A percentile compares a stretch with the other conserved stretches of the same genome.
phyloP scores from a whole-genome alignment of 2,329 filamentous ascomycete species.

The Neopestalotiopsis clavispora region DNA sequence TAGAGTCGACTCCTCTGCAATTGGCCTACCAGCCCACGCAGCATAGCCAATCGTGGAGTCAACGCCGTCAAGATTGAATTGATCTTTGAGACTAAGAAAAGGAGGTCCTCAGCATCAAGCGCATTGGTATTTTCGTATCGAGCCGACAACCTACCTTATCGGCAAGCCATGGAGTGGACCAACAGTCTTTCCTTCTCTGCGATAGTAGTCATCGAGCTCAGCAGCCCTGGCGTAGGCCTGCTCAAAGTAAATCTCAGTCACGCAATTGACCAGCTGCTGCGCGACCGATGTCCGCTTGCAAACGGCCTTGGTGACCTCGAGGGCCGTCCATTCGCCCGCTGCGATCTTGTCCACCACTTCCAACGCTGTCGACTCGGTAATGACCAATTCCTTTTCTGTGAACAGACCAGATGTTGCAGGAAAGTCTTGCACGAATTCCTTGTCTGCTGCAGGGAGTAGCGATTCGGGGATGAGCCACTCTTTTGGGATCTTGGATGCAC shows the following conservation, averaged over 20 bases:
- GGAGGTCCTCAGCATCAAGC: background rate
- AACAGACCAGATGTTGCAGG: conserved; percentile 24
- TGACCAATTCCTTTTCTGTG: conserved; percentile 19
- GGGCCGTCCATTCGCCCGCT: conserved; percentile 10
- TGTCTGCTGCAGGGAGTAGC: conserved; percentile 12
- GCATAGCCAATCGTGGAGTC: conserved; percentile 42
- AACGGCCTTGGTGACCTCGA: conserved; percentile 14
- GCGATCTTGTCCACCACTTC: conserved; percentile 26
- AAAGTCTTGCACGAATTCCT: conserved; percentile 24
- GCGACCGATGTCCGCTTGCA: conserved; percentile 13
- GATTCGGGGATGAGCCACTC: conserved; percentile 9
- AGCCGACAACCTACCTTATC: conserved; percentile 17
- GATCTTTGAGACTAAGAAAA: conserved; percentile 22
- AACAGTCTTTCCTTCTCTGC: conserved; percentile 40
- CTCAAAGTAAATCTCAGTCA: conserved; percentile 41
- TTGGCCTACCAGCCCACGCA: conserved; percentile 41
- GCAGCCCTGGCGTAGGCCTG: conserved; percentile 43
- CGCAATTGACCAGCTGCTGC: conserved; percentile 15
- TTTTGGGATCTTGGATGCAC: conserved; percentile 7
- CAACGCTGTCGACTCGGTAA: conserved; percentile 23
- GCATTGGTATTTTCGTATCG: background rate
- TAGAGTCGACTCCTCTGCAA: conserved; percentile 38
- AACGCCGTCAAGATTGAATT: conserved; percentile 31
- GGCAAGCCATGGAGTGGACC: conserved; percentile 52
- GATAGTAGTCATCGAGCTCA: conserved; percentile 45